Conservation (phyloP, 2,329 filamentous ascomycete genomes). For the Elsinoe arachidis region DNA sequence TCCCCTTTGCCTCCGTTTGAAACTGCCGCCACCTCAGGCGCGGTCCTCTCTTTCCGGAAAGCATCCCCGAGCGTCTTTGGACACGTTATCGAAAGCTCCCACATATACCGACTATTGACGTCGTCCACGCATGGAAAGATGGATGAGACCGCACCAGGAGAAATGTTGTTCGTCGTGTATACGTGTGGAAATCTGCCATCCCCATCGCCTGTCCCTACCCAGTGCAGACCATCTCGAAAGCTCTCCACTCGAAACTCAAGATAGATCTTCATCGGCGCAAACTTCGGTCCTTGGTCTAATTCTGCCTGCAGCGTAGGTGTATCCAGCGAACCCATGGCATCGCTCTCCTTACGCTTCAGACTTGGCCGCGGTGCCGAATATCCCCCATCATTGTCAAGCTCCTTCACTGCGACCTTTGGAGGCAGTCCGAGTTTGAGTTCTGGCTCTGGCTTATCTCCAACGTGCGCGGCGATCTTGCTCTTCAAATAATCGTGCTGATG, state of each 20-base stretch:
- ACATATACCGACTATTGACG: constrained; percentile 67
- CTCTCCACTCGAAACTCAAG: constrained; percentile 71
- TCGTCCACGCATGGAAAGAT: constrained; percentile 94
- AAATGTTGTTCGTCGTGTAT: constrained; percentile 74
- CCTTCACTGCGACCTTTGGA: constrained; percentile 52
- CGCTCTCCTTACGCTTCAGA: constrained; percentile 25
- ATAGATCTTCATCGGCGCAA: constrained; percentile 52
- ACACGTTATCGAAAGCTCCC: constrained; percentile 81
- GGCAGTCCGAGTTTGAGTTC: constrained; percentile 54
- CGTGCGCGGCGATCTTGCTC: constrained; percentile 54
- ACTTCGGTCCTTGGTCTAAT: constrained; percentile 32
- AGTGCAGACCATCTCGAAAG: constrained; percentile 81
- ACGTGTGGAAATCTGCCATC: constrained; percentile 83
- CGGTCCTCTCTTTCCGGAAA: constrained; percentile 31
- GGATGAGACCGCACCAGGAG: constrained; percentile 70
- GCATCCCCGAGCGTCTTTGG: constrained; percentile 79
- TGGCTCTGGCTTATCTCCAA: constrained; percentile 44
- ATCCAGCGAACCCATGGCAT: constrained; percentile 26
- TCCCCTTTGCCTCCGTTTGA: constrained; percentile 1
- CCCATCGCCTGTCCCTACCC: constrained; percentile 72
- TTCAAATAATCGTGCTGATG: constrained; percentile 71
- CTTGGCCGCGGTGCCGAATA: constrained; percentile 30
- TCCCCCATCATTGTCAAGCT: constrained; percentile 45
- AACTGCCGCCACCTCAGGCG: constrained; percentile 14
- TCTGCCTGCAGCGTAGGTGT: constrained; percentile 22